Conservation (phyloP, 306 rosid genomes). For the Fagus crenata region DNA sequence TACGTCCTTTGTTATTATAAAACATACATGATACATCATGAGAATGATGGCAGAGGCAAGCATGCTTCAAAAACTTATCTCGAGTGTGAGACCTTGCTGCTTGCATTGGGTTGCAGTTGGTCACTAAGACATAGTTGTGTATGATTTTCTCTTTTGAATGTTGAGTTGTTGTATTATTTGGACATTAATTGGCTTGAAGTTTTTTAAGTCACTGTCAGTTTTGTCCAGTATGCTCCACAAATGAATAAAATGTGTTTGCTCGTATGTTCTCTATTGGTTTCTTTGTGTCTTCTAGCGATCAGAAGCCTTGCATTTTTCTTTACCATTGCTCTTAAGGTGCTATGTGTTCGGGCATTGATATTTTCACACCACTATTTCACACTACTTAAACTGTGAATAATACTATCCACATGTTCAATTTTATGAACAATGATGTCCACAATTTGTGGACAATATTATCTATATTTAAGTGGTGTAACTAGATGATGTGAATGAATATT, state of each 20-base stretch:
- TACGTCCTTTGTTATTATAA: neutral
- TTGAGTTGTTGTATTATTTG: slow-evolving; percentile 22
- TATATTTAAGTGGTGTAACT: too few relatives aligned
- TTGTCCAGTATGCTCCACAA: slow-evolving; percentile 9
- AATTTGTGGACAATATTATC: too few relatives aligned
- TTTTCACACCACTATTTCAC: too few relatives aligned
- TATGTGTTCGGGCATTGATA: too few relatives aligned
- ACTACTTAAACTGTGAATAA: too few relatives aligned
- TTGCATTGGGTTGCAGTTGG: neutral
- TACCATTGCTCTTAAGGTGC: neutral
- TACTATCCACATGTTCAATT: too few relatives aligned
- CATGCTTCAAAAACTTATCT: slow-evolving; percentile 6
- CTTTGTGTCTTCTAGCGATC: neutral
- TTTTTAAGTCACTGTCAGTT: slow-evolving; percentile 23
- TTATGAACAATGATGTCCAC: too few relatives aligned
- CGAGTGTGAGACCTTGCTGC: slow-evolving; percentile 3
- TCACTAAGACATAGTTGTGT: neutral
- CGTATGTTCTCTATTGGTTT: neutral
- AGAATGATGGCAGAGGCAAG: slow-evolving; percentile 2
- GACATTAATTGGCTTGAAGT: slow-evolving; percentile 2
- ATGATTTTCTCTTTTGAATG: slow-evolving; percentile 11
- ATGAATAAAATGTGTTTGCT: slow-evolving; percentile 9
- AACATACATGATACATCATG: neutral
- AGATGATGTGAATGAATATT: too few relatives aligned
- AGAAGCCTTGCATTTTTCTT: neutral